These are phyloP conservation scores for Bruguiera gymnorhiza DNA, from an alignment of 345 rosid species.

Conservation along the genomic window DNA sequence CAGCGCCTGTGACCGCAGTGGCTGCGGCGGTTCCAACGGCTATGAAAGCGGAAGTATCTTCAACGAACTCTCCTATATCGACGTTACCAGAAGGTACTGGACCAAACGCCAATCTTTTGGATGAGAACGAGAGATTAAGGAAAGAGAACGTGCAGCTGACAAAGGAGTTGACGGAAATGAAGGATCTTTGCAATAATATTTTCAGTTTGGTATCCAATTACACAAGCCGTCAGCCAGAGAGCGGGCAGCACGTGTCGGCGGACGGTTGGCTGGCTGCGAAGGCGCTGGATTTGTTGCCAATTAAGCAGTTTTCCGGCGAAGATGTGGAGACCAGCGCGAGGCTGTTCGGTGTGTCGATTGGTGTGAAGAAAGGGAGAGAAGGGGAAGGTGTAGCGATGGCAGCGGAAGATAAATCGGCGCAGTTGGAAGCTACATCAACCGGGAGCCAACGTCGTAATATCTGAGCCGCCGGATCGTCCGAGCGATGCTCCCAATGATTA, in stretches of 20 bases:
- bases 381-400: background rate
- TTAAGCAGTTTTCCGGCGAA: slow-evolving; percentile 1
- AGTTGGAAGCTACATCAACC: background rate
- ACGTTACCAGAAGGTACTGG: slow-evolving; percentile 12
- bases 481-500: background rate
- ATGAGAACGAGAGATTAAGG: slow-evolving; percentile 43
- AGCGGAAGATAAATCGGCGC: slow-evolving; percentile 4
- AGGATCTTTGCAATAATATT: slow-evolving; percentile 34
- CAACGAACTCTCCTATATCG: slow-evolving; percentile 17
- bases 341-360: slow-evolving; percentile 24
- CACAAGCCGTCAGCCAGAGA: slow-evolving; percentile 5
- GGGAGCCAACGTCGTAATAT: slow-evolving; percentile 6
- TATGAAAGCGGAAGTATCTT: slow-evolving; percentile 27
- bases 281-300: slow-evolving; percentile 15
- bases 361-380: slow-evolving; percentile 20
- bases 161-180: slow-evolving; percentile 35
- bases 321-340: slow-evolving; percentile 12
- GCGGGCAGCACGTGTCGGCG: background rate
- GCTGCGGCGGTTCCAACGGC: slow-evolving; percentile 31
- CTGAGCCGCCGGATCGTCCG: slow-evolving; percentile 12
- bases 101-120: slow-evolving; percentile 25
- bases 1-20: slow-evolving; percentile 5
- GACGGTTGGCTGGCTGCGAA: background rate
- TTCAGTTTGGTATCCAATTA: slow-evolving; percentile 29
- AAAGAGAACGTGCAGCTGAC: slow-evolving; percentile 35